Base-by-base conservation (phyloP, 345 rosid genomes). In the Durio zibethinus region DNA sequence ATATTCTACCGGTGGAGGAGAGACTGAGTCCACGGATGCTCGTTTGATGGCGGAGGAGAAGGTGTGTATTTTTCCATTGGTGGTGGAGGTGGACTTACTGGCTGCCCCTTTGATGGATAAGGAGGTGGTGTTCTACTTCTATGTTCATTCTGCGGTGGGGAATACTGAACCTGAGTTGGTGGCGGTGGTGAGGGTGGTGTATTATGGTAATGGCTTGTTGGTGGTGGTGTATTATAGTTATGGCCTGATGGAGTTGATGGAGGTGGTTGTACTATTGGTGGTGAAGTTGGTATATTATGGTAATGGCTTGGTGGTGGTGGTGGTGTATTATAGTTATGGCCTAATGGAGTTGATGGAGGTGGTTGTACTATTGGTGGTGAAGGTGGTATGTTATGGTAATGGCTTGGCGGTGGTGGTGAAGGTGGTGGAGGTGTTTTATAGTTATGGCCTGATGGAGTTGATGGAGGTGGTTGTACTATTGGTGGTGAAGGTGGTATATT, bases 251-350 rank as follows among this genome's bases (percentile, higher is more conserved):
- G 67, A 5, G 40, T 31, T 4, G 82, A 56, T 10, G 86, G 57
- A 4, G 80, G 81, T 10, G 78, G 70, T 16, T 82, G 78, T 27
- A 25, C 20, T 3, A 60, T 60, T 3, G 79, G 75, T 0, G 86
- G 82, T 47, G n/a, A n/a, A n/a, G n/a, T n/a, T n/a, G 77, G 83
- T 61, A 84, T 3, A 74, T 72, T 20, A 66, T 72, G 72, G 88
- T 6, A 86, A 84, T 62, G 83, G 80, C 61, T 78, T 84, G 20
- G 76, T 72, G 53, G 77, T 69, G 56, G 89, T 67, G 93, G 86
- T 0, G 88, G 86, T 35, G 86, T 63, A 1, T 9, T 64, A 0
- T 64, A 36, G 69, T 36, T 20, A 64, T 64, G 69, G 69, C 14
- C 38, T 4, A 50, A n/a, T 21, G 67, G 67, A 5, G 40, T 31